Evolutionary conservation across 2,329 filamentous ascomycete species (phyloP).

Genomic region (Bimuria novae-zelandiae): DNA sequence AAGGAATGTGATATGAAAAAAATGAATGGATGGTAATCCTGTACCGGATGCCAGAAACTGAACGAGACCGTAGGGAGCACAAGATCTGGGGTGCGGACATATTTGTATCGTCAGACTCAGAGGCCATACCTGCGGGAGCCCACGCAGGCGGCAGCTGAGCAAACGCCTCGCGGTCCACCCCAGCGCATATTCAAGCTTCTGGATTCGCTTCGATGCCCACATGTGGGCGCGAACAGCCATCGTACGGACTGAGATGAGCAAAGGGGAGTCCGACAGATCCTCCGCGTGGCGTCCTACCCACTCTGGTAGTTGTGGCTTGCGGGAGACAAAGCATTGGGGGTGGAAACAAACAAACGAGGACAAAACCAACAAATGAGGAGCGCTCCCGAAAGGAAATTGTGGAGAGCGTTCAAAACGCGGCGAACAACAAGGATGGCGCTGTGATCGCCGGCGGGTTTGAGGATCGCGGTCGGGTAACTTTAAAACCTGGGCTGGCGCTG

Average conservation of each 20-base stretch:
- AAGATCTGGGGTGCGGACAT: conserved; percentile 16
- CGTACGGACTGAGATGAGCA: conserved; percentile 16
- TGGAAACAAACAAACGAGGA: conserved; percentile 16
- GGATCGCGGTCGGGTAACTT: conserved; percentile 35
- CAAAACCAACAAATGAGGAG: conserved; percentile 10
- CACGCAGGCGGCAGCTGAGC: neutral
- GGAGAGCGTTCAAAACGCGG: conserved; percentile 25
- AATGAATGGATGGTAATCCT: conserved; percentile 43
- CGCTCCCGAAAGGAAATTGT: conserved; percentile 9
- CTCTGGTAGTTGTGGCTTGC: conserved; percentile 7
- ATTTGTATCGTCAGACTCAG: conserved; percentile 28
- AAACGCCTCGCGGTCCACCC: too few species aligned
- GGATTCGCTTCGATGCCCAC: conserved; percentile 5
- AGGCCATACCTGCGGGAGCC: conserved; percentile 20
- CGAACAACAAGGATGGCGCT: conserved; percentile 10
- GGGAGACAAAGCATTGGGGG: neutral
- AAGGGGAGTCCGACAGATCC: conserved; percentile 15
- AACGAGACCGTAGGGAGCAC: conserved; percentile 20
- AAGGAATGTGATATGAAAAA: conserved; percentile 17
- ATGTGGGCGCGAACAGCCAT: conserved; percentile 4
- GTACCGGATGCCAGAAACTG: conserved; percentile 33
- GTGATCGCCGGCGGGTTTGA: conserved; percentile 19
- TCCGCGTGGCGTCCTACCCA: conserved; percentile 3
- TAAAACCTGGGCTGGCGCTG: conserved; percentile 31
- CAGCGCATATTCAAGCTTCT: neutral